These are phyloP conservation scores for Tetrapisispora pingtungensis DNA, from an alignment of 805 yeast genomes.

Conservation along the genomic window DNA sequence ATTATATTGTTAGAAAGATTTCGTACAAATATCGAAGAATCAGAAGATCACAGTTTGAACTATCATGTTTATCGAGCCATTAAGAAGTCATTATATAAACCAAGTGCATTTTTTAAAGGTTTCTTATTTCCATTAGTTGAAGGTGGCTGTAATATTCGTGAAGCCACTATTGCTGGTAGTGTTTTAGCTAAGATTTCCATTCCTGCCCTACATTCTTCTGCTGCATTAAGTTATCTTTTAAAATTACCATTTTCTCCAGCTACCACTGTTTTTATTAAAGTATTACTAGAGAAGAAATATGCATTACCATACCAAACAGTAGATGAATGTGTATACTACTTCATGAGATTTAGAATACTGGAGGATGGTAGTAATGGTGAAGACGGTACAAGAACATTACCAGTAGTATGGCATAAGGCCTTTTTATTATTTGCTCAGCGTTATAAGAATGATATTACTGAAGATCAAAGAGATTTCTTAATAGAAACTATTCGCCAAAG, in stretches of 20 bases:
- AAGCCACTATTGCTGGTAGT: conserved; percentile 92
- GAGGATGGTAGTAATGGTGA: conserved; percentile 34
- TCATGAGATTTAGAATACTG: conserved; percentile 75
- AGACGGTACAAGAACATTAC: conserved; percentile 44
- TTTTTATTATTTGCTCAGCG: conserved; percentile 90
- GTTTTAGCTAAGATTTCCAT: conserved; percentile 81
- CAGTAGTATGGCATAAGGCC: conserved; percentile 97
- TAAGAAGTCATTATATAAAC: conserved; percentile 89
- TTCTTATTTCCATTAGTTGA: conserved; percentile 86
- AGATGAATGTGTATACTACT: conserved; percentile 88
- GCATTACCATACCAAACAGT: conserved; percentile 95
- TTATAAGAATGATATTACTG: conserved; percentile 96
- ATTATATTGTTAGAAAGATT: conserved; percentile 61
- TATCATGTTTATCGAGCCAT: conserved; percentile 88
- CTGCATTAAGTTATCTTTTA: conserved; percentile 77
- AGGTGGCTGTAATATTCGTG: conserved; percentile 80
- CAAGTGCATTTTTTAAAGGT: conserved; percentile 96
- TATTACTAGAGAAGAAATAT: conserved; percentile 84
- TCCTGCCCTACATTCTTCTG: conserved; percentile 93
- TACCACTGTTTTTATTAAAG: conserved; percentile 79
- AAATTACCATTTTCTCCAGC: conserved; percentile 83
- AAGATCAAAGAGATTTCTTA: conserved; percentile 91
- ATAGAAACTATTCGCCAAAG: conserved; percentile 86
- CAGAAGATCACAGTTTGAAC: conserved; percentile 69
- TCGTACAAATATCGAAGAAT: conserved; percentile 58